Conservation (phyloP, 352 stramenopile species). For the Pythium diclinum region DNA sequence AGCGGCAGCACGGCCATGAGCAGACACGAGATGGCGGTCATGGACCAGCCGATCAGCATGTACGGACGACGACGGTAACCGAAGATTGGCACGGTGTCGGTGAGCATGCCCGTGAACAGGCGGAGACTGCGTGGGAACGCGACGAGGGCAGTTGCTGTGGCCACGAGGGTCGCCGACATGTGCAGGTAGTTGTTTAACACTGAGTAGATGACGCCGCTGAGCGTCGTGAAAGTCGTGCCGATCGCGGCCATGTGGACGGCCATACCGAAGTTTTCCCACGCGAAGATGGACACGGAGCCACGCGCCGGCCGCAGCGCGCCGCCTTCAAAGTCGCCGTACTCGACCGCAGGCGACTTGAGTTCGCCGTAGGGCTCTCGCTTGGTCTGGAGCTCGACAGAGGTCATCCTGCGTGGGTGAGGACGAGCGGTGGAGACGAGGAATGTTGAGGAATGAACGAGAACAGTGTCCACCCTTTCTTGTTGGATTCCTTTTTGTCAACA, state of each 20-base stretch:
- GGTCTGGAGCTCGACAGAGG: too few relatives aligned
- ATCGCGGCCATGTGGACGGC: conserved; percentile 29
- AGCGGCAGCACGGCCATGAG: conserved; percentile 37
- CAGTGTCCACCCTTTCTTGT: too few relatives aligned
- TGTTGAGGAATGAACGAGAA: too few relatives aligned
- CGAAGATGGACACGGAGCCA: conserved; percentile 29
- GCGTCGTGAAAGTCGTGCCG: conserved; percentile 27
- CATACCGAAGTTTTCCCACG: conserved; percentile 31
- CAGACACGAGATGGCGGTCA: conserved; percentile 31
- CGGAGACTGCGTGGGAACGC: conserved; percentile 30
- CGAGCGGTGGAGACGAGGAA: too few relatives aligned
- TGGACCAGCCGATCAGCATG: conserved; percentile 38
- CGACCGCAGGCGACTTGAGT: neutral
- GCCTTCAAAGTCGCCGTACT: neutral
- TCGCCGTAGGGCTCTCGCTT: too few relatives aligned
- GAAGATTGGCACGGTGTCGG: conserved; percentile 41
- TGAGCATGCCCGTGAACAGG: conserved; percentile 42
- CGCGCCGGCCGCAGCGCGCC: conserved; percentile 24
- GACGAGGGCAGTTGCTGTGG: conserved; percentile 32
- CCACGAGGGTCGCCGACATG: conserved; percentile 30
- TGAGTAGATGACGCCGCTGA: conserved; percentile 32
- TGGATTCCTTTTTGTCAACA: too few relatives aligned
- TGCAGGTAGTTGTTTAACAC: conserved; percentile 41
- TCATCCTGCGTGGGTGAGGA: too few relatives aligned
- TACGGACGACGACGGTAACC: conserved; percentile 45